Evolutionary conservation across 768 basidiomycete species (phyloP), one percentile per base, ranked within the genome.

Genomic region (Lentinula boryana): DNA sequence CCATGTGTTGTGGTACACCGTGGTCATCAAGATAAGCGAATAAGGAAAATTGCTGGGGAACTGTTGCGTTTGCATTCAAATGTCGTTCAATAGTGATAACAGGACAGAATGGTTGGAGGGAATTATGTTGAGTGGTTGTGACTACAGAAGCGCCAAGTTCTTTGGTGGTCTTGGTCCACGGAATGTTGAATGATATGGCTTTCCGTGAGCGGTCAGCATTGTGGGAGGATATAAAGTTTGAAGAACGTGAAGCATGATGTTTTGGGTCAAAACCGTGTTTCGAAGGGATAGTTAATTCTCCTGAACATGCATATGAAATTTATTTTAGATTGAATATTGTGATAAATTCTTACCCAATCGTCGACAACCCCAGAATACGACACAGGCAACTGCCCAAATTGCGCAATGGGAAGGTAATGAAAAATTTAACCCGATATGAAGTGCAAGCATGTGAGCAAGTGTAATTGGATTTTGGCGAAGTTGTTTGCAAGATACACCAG

Each of bases 341-440:
- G 0, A 73, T n/a, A n/a, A n/a, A n/a, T n/a, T 58, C 49, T 77
- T 70, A 1, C 75, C 70, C 0, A 75, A 62, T 1, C 67, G 60
- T 18, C 72, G 68, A 50, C 71, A 73, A 2, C 67, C 63, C 70
- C 72, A 78, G 56, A 78, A 80, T 2, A 76, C 70, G 0, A 66
- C 56, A 1, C 60, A 38, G 0, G 78, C 75, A 3, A 69, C 49
- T 0, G 77, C 77, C 68, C 69, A 78, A 8, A 76, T 46, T 0
- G 75, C 74, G 2, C 73, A 71, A 49, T 77, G 70, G 10, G 68
- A 65, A 0, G 75, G n/a, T n/a, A 60, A 31, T 1, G 62, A 31
- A 1, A 74, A 55, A 41, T 73, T 62, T 0, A 80, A 65, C 8
- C n/a, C 10, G 0, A 48, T 12, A 0, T 32, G 44, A 0, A 80